phyloP scores from a whole-genome alignment of 495 filamentous ascomycete genomes.

The Penicillium crystallinum region DNA sequence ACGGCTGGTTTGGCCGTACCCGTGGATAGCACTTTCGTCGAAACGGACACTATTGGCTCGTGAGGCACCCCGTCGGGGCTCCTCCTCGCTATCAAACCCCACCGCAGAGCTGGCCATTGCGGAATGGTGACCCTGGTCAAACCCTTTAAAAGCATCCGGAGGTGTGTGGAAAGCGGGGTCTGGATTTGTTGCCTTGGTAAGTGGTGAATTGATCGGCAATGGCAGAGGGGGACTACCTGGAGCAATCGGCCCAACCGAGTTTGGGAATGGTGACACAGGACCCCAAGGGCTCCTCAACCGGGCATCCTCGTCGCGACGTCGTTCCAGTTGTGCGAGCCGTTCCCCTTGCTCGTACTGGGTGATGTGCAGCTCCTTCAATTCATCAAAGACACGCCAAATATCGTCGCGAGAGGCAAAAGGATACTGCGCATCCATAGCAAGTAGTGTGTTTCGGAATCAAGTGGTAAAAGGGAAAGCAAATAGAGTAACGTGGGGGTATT shows the following conservation, averaged over 20 bases:
- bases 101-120: constrained; percentile 58
- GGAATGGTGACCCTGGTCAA: constrained; percentile 73
- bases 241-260: constrained; percentile 62
- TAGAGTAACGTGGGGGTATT: not conserved
- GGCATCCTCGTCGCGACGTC: constrained; percentile 75
- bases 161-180: constrained; percentile 69
- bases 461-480: constrained; percentile 2
- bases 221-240: constrained; percentile 54
- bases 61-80: constrained; percentile 86
- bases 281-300: constrained; percentile 83
- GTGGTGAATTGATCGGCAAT: not conserved
- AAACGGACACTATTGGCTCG: constrained; percentile 98
- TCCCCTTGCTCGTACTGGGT: constrained; percentile 78
- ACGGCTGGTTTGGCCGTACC: constrained; percentile 74
- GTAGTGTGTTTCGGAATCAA: not conserved
- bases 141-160: constrained; percentile 73
- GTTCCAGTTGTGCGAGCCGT: constrained; percentile 71
- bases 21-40: constrained; percentile 91
- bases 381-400: constrained; percentile 80
- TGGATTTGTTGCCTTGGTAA: constrained; percentile 28
- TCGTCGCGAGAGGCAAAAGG: constrained; percentile 66
- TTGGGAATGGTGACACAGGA: constrained; percentile 71
- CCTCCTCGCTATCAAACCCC: constrained; percentile 81
- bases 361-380: constrained; percentile 75
- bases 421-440: constrained; percentile 60